Evolutionary conservation across 2,329 filamentous ascomycete species (phyloP).

Genomic region (Didymellaceae sp.): DNA sequence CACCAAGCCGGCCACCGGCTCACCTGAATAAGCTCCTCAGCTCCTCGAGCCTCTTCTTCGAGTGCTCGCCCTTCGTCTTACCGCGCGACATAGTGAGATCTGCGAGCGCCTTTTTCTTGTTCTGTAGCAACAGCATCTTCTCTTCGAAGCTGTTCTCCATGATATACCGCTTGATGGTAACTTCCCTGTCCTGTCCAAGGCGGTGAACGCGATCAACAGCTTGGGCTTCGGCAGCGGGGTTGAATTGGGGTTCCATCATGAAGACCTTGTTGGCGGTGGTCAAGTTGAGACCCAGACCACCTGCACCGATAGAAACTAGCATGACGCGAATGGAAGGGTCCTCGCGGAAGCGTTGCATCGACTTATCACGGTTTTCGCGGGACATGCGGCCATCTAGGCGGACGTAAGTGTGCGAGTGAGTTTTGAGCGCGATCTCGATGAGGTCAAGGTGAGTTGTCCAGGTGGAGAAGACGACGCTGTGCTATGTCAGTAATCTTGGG

Average conservation of each 20-base stretch:
- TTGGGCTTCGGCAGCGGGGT: conserved; percentile 92
- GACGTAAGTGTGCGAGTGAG: conserved; percentile 69
- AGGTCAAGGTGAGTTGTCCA: conserved; percentile 96
- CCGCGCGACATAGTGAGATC: conserved; percentile 68
- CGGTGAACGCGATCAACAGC: conserved; percentile 81
- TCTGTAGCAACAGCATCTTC: conserved; percentile 87
- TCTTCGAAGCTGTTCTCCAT: conserved; percentile 93
- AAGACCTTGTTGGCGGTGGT: conserved; percentile 87
- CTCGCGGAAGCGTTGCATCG: conserved; percentile 79
- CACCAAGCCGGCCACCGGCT: background rate
- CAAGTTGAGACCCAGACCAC: conserved; percentile 88
- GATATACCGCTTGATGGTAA: conserved; percentile 86
- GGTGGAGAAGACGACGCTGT: conserved; percentile 86
- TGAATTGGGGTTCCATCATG: conserved; percentile 98
- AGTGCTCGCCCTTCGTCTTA: conserved; percentile 66
- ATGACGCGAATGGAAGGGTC: conserved; percentile 77
- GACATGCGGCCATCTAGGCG: conserved; percentile 93
- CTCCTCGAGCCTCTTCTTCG: conserved; percentile 69
- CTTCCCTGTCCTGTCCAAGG: conserved; percentile 78
- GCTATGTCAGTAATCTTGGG: background rate
- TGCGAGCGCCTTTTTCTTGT: conserved; percentile 91
- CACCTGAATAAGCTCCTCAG: conserved; percentile 63
- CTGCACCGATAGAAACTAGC: conserved; percentile 89
- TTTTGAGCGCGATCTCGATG: conserved; percentile 79
- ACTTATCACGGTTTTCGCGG: conserved; percentile 72